Conservation (phyloP, 2,329 filamentous ascomycete species). For the Ophiosphaerella herpotricha region DNA sequence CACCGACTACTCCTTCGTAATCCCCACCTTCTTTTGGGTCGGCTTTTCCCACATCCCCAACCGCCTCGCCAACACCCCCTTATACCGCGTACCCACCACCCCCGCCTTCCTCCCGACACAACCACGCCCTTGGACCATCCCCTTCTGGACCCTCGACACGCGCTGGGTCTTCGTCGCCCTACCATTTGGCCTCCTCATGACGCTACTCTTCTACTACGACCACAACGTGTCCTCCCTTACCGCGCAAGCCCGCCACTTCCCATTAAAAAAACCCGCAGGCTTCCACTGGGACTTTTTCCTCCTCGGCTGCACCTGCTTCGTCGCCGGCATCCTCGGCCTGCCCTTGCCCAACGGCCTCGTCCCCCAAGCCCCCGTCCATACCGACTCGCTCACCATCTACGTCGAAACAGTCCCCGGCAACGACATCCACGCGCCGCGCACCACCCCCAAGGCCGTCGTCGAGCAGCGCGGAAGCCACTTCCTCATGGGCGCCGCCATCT, state of each 20-base stretch:
- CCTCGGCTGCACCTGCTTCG: slow-evolving; percentile 58
- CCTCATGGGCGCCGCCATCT: slow-evolving; percentile 58
- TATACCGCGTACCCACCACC: slow-evolving; percentile 50
- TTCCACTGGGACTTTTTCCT: slow-evolving; percentile 65
- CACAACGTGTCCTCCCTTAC: slow-evolving; percentile 60
- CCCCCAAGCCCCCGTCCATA: slow-evolving; percentile 62
- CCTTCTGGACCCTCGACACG: slow-evolving; percentile 58
- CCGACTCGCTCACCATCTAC: slow-evolving; percentile 55
- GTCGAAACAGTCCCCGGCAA: slow-evolving; percentile 49
- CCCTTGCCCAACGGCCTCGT: slow-evolving; percentile 61
- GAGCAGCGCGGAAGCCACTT: slow-evolving; percentile 61
- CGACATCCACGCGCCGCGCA: slow-evolving; percentile 51
- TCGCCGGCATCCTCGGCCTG: slow-evolving; percentile 57
- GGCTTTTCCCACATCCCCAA: slow-evolving; percentile 60
- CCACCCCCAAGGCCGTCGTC: slow-evolving; percentile 53
- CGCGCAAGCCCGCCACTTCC: slow-evolving; percentile 58
- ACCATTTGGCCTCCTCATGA: slow-evolving; percentile 59
- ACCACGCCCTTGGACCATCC: slow-evolving; percentile 54
- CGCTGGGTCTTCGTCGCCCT: slow-evolving; percentile 60
- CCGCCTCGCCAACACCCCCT: slow-evolving; percentile 47
- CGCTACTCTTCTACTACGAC: slow-evolving; percentile 63
- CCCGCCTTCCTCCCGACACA: slow-evolving; percentile 55
- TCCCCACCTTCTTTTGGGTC: slow-evolving; percentile 59
- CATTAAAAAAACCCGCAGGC: slow-evolving; percentile 59
- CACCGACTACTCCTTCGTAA: slow-evolving; percentile 56